Conservation (phyloP, 2,329 filamentous ascomycete species). For the Colletotrichum truncatum region DNA sequence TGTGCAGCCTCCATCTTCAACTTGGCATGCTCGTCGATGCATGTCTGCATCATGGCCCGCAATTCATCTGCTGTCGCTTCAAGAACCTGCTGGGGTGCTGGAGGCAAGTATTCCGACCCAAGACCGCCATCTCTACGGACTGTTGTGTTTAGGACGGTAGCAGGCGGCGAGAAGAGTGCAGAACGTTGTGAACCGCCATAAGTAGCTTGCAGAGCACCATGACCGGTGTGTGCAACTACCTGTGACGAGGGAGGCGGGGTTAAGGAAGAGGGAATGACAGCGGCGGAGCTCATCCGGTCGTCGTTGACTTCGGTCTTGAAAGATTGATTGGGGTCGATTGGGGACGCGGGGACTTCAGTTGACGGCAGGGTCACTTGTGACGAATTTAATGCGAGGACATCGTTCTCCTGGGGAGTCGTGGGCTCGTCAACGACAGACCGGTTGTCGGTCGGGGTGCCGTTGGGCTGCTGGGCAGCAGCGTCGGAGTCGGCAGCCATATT, state of each 20-base stretch:
- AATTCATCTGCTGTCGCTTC: constrained; percentile 65
- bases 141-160: constrained; percentile 49
- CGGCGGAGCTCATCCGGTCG: constrained; percentile 49
- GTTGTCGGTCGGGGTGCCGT: constrained; percentile 36
- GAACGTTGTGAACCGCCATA: constrained; percentile 56
- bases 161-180: constrained; percentile 63
- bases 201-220: constrained; percentile 35
- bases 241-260: constrained; percentile 68
- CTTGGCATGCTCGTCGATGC: constrained; percentile 64
- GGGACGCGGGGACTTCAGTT: constrained; percentile 64
- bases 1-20: constrained; percentile 87
- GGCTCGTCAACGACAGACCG: constrained; percentile 40
- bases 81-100: constrained; percentile 58
- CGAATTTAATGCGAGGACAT: constrained; percentile 39
- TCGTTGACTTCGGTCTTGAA: constrained; percentile 62
- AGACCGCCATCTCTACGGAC: constrained; percentile 35
- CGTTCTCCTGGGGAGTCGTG: constrained; percentile 41
- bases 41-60: constrained; percentile 62
- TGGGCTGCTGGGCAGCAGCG: constrained; percentile 42
- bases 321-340: constrained; percentile 56
- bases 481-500: constrained; percentile 48
- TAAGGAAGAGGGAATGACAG: constrained; percentile 64
- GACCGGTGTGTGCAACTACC: constrained; percentile 43
- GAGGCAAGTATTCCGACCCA: constrained; percentile 53
- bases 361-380: constrained; percentile 66